These are phyloP conservation scores for Xylariaceae sp. DNA, from an alignment of 2,329 filamentous ascomycete genomes.

Conservation along the genomic window DNA sequence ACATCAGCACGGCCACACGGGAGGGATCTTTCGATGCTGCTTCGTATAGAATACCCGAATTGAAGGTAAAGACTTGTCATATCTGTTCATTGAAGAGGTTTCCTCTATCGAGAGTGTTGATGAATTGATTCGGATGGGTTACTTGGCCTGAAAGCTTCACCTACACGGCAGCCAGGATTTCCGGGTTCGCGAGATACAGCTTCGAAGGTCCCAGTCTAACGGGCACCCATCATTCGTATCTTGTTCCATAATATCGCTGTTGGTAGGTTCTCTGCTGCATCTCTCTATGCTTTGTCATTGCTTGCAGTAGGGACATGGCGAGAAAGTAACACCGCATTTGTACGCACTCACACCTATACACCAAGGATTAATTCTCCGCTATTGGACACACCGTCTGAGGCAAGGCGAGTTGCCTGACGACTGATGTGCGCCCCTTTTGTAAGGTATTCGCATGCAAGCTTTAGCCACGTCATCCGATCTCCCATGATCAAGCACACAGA, in stretches of 20 bases:
- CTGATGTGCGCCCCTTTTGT: conserved; percentile 7
- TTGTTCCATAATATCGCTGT: not conserved
- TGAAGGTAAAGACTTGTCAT: not conserved
- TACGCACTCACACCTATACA: conserved; percentile 5
- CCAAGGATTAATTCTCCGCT: conserved; percentile 16
- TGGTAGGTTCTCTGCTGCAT: not conserved
- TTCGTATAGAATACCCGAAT: not conserved
- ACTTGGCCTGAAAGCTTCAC: not conserved
- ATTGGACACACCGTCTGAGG: conserved; percentile 21
- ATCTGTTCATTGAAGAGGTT: not conserved
- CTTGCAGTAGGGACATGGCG: conserved; percentile 1
- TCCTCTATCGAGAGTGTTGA: not conserved
- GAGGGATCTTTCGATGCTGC: not conserved
- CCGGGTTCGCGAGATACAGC: conserved; percentile 2
- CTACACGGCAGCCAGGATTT: conserved; percentile 1
- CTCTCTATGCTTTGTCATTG: not conserved
- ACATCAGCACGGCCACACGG: not conserved
- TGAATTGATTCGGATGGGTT: not conserved
- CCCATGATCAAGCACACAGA: not conserved
- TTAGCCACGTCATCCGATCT: conserved; percentile 31
- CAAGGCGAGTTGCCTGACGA: conserved; percentile 4
- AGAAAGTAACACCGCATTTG: conserved; percentile 7
- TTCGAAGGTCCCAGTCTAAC: not conserved
- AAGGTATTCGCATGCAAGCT: conserved; percentile 9
- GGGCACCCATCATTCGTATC: conserved; percentile 1